These are phyloP conservation scores for Lactarius akahatsu DNA, from an alignment of 768 basidiomycete genomes.

Conservation along the genomic window DNA sequence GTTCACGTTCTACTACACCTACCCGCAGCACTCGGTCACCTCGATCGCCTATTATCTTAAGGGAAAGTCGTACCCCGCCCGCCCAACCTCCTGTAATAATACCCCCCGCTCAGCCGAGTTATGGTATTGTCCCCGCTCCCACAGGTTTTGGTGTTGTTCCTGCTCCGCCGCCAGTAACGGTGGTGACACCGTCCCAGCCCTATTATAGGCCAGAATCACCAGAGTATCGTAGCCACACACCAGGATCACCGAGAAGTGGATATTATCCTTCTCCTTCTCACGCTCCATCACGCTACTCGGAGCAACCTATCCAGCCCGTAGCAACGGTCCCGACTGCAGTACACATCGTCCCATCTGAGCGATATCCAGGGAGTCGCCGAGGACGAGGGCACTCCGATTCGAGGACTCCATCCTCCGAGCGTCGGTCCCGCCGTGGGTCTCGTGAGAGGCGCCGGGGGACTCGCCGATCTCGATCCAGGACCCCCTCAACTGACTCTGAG, in stretches of 20 bases:
- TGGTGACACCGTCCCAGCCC: not conserved
- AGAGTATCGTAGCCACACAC: constrained; percentile 7
- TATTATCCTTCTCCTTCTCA: constrained; percentile 6
- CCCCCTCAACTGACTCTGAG: constrained; percentile 8
- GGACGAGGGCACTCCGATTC: constrained; percentile 6
- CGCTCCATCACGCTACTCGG: constrained; percentile 8
- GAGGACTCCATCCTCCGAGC: constrained; percentile 16
- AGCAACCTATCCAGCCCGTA: not conserved
- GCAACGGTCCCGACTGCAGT: not conserved
- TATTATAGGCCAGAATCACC: not conserved
- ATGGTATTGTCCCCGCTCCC: not conserved
- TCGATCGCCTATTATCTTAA: not conserved
- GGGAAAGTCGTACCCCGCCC: not conserved
- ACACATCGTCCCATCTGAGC: constrained; percentile 4
- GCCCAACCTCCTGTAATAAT: not conserved
- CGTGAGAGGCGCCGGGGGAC: not conserved
- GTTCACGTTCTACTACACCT: constrained; percentile 1
- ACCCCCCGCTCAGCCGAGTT: not conserved
- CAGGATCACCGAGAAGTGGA: not conserved
- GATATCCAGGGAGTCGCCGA: constrained; percentile 7
- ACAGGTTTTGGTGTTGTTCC: not conserved
- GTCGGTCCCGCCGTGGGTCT: not conserved
- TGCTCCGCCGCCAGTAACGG: not conserved
- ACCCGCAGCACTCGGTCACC: not conserved
- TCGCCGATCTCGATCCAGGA: not conserved